Base-by-base conservation (phyloP, 441 rosid genomes). In the Croton laevigatus region DNA sequence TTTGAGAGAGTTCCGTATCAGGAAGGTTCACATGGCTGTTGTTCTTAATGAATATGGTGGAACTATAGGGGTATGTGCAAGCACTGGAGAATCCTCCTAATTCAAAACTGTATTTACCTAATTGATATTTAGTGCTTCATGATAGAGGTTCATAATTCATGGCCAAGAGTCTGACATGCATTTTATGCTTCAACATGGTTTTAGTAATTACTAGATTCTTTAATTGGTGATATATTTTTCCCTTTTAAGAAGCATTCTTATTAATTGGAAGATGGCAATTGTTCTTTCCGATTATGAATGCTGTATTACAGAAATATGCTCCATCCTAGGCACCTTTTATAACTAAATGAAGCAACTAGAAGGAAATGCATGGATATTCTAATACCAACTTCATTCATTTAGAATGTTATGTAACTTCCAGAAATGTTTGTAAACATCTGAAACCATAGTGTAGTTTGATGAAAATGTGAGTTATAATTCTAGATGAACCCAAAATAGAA, bases 1-100 rank as follows among this genome's bases (percentile, higher is more conserved):
- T 84, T 97, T 96, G 61, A 89, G 98, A 79, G 99, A 96, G 82
- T 93, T 96, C 62, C 95, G 99, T 68, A 96, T 96, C 83, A 88
- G 99, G 81, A 96, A 96, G 84, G 99, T 96, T 81, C 99, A 96
- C 86, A 93, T 96, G 94, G 99, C 98, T 59, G 97, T 96, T 66
- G 99, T 93, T 71, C 98, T 93, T 60, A 93, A 96, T 49, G 99
- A 93, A 82, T 96, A 93, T 72, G 99, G 99, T 70, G 99, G 99
- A 83, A 91, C 99, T 59, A 88, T 96, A 51, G 99, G 99, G 78
- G 99, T 96, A 93, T 69, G 98, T 85, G 60, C 48, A 65, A 60
- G 62, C 37, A 55, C 55, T 52, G 45, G n/a, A 34, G 1, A 13
- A 20, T 32, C 40, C 49, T 66, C 48, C 57, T 65, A 27, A 48